A percentile compares a stretch with the other conserved stretches of the same genome.
These are phyloP conservation scores for Camellia granthamiana DNA, from an alignment of 148 eudicot genomes.

Conservation along the genomic window DNA sequence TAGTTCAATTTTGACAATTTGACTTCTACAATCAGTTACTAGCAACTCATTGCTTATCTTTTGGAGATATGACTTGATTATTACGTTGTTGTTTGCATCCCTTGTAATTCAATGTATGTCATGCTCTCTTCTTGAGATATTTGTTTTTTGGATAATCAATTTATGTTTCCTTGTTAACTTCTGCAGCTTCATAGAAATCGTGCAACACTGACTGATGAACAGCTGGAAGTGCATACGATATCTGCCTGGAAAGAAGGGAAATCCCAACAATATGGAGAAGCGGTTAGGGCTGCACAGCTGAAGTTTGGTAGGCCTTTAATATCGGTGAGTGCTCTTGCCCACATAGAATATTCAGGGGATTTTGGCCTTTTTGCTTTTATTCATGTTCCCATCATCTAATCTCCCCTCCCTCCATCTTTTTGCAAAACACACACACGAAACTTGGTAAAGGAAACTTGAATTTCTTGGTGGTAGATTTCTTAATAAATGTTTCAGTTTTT, in stretches of 20 bases:
- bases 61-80: background rate
- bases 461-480: background rate
- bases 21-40: background rate
- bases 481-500: background rate
- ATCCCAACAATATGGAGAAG: conserved; percentile 28
- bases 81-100: background rate
- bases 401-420: too few relatives aligned
- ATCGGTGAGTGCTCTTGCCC: conserved; percentile 22
- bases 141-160: background rate
- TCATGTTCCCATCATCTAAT: background rate
- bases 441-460: background rate
- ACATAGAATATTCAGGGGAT: background rate
- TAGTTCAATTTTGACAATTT: too few relatives aligned
- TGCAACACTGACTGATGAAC: conserved; percentile 24
- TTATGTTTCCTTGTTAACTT: background rate
- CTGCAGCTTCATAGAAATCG: conserved; percentile 40
- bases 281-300: conserved; percentile 11
- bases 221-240: conserved; percentile 28
- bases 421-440: background rate
- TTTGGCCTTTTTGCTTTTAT: background rate
- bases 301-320: conserved; percentile 31
- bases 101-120: background rate
- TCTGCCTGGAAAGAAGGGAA: conserved; percentile 44
- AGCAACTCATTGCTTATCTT: background rate
- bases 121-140: conserved; percentile 5